These are phyloP conservation scores for Botrytis cinerea DNA, from an alignment of 2,329 filamentous ascomycete genomes.

Conservation along the genomic window DNA sequence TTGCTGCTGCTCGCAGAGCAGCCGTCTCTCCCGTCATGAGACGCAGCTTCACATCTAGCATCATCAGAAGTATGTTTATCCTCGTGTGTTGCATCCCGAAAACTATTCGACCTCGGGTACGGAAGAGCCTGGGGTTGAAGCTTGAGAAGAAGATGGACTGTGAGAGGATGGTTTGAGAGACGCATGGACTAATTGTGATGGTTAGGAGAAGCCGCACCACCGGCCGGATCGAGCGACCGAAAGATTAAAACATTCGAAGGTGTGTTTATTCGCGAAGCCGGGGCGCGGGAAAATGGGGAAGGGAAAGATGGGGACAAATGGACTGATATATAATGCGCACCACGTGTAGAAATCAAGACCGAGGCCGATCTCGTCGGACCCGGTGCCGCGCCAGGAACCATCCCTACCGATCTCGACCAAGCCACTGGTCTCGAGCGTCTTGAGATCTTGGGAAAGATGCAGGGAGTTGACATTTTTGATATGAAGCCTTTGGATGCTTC, in stretches of 20 bases:
- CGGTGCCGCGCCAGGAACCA: conserved; percentile 77
- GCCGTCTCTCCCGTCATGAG: conserved; percentile 54
- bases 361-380: conserved; percentile 82
- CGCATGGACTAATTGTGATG: not conserved
- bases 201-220: conserved; percentile 37
- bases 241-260: conserved; percentile 43
- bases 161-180: not conserved
- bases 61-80: conserved; percentile 58
- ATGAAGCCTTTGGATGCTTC: conserved; percentile 94
- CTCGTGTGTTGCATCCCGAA: conserved; percentile 31
- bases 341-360: conserved; percentile 74
- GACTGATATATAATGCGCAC: conserved; percentile 27
- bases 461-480: conserved; percentile 96
- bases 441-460: conserved; percentile 99
- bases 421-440: conserved; percentile 97
- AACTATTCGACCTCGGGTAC: conserved; percentile 23
- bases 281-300: not conserved
- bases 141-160: not conserved
- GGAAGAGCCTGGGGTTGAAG: conserved; percentile 24
- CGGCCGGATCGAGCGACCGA: conserved; percentile 30
- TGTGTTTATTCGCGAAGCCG: conserved; percentile 25
- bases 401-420: conserved; percentile 94
- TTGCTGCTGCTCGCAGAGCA: conserved; percentile 61
- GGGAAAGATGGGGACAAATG: not conserved
- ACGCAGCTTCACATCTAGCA: conserved; percentile 61